Base-by-base conservation (phyloP, 2,329 filamentous ascomycete genomes). In the Pseudonectria buxi region DNA sequence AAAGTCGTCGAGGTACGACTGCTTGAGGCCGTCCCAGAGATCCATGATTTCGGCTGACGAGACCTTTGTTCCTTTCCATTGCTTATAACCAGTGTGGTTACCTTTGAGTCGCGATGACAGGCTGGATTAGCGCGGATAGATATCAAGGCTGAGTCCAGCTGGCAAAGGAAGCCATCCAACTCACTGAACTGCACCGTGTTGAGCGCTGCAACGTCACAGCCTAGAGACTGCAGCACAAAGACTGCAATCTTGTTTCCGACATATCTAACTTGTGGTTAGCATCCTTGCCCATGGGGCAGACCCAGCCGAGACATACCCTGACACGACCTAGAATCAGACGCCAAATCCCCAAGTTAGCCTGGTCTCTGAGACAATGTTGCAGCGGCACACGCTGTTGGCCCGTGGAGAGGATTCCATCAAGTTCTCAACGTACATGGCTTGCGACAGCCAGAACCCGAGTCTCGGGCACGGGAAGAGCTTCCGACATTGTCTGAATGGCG, bases 101-200 rank as follows among this genome's bases (percentile, higher is more conserved):
- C 88, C 89, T 95, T 53, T 50, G 22, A 29, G 6, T n/a, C 31
- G 35, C n/a, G n/a, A n/a, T n/a, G n/a, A n/a, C 41, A 36, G 28
- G 24, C 28, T 27, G n/a, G 14, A 30, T 28, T 13, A 34, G 29
- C 30, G n/a, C 14, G 32, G 18, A 10, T n/a, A 34, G 24, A 51
- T 24, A 46, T 38, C 26, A 11, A 28, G 6, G 28, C 6, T 18
- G 27, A 6, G n/a, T 4, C 14, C 7, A 9, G 26, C 6, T 9
- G 13, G 15, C 26, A 24, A 33, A 38, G 31, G 26, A 9, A 11
- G 22, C 14, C 15, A 25, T n/a, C n/a, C n/a, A 14, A 65, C 82
- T 61, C 69, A 95, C 90, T 96, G 68, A 95, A 98, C 54, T 98
- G 85, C 6, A 98, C 92, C 0, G 92, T 98, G 59, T 98, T 95